Evolutionary conservation across 768 basidiomycete species (phyloP), one percentile per base, ranked within the genome.

Genomic region (Pleurotus cornucopiae): DNA sequence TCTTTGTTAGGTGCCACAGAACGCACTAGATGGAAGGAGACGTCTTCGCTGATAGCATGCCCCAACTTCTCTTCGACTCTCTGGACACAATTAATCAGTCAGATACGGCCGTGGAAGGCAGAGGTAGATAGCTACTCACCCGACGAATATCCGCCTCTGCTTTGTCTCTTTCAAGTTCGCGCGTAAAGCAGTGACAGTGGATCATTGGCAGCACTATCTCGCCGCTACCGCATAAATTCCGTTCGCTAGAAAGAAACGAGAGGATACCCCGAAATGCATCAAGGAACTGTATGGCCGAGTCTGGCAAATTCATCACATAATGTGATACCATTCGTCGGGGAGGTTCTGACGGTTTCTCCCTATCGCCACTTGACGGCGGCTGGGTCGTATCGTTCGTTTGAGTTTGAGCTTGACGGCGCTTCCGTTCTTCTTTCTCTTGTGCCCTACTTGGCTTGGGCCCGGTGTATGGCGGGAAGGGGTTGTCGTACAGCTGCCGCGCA

Each of bases 291-390:
- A 98, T 84, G 0, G 95, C 97, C 21, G 88, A 86, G 62, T 92
- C 94, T 2, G 97, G 97, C 16, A 99, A 77, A 69, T 99, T 99
- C 94, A 99, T 96, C n/a, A 97, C 88, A 65, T 92, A 94, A 67
- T 97, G 96, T 11, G 83, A 73, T 60, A 97, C 84, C 44, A 79
- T 72, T 55, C 69, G 74, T 57, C 89, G 82, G 38, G 75, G 67
- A 25, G 39, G 18, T 46, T 25, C 34, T 16, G 39, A 34, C 6
- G 69, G 73, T 44, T 62, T 56, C 16, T 56, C 61, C 37, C 55
- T 26, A 44, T 60, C 49, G 30, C 30, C 30, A n/a, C 21, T 54
- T 25, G 60, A 44, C 45, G 57, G 43, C 46, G 58, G 54, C 21
- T 49, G 21, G 23, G 61, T 21, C n/a, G 60, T 46, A 39, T 58